Evolutionary conservation across 2,329 filamentous ascomycete species (phyloP).

Genomic region (Fusarium sp.): DNA sequence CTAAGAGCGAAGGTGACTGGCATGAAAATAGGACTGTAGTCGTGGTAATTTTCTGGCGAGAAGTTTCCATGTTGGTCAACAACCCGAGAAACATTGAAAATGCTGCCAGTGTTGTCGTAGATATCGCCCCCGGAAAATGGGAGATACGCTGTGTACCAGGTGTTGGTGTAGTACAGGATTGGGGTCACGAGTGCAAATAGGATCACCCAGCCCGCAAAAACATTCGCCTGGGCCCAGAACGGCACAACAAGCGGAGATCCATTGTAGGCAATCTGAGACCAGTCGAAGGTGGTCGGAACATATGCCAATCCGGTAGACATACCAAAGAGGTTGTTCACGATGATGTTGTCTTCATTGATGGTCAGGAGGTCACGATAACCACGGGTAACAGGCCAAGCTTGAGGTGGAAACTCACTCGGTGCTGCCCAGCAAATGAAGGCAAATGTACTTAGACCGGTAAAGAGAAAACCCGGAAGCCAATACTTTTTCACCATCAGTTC

Average conservation of each 20-base stretch:
- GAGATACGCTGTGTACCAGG: neutral
- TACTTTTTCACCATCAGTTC: neutral
- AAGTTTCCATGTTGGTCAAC: neutral
- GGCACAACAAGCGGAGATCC: constrained; percentile 1
- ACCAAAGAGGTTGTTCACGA: constrained; percentile 2
- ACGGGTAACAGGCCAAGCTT: neutral
- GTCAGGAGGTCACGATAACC: neutral
- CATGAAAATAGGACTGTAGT: constrained; percentile 6
- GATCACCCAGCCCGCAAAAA: neutral
- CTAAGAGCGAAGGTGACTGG: constrained; percentile 1
- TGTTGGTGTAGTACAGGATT: constrained; percentile 11
- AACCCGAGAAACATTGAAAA: neutral
- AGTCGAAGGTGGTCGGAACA: neutral
- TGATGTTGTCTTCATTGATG: neutral
- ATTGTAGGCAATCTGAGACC: constrained; percentile 15
- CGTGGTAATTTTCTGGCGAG: neutral
- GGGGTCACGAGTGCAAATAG: neutral
- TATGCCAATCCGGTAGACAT: constrained; percentile 7
- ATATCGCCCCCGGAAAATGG: neutral
- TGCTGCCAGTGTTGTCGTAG: neutral
- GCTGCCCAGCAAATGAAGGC: constrained; percentile 14
- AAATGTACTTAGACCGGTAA: constrained; percentile 3
- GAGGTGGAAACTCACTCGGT: neutral
- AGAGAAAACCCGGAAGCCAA: constrained; percentile 3
- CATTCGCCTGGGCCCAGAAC: constrained; percentile 8